Conservation (phyloP, 73 alveolate species). For the Paramecium caudatum region DNA sequence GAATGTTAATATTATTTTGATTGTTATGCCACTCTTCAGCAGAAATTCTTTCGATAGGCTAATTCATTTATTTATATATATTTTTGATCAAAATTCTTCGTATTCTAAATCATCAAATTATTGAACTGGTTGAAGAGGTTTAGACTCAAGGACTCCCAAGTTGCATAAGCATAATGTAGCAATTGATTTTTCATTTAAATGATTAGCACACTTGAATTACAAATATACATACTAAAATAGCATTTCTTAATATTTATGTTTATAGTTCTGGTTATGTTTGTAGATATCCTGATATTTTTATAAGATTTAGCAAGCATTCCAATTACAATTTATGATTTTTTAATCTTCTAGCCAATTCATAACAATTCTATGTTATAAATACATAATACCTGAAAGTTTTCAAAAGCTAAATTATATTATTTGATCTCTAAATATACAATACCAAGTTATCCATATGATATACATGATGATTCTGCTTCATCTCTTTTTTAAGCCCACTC, state of each 20-base stretch:
- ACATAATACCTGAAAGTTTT: neutral
- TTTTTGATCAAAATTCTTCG: slow-evolving; percentile 62
- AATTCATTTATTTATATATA: slow-evolving; percentile 28
- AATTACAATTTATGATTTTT: slow-evolving; percentile 51
- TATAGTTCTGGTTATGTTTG: neutral
- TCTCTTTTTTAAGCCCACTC: neutral
- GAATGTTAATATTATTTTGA: neutral
- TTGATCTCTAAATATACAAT: neutral
- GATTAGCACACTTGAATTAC: slow-evolving; percentile 54
- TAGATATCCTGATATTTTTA: slow-evolving; percentile 44
- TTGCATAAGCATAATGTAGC: slow-evolving; percentile 61
- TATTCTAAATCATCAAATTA: slow-evolving; percentile 57
- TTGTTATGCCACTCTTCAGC: slow-evolving; percentile 25
- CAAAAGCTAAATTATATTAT: neutral
- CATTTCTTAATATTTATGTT: slow-evolving; percentile 36
- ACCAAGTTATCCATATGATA: neutral
- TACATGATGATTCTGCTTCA: neutral
- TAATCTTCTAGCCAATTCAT: slow-evolving; percentile 67
- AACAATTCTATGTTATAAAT: slow-evolving; percentile 32
- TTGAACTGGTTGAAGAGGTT: slow-evolving; percentile 11
- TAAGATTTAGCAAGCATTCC: slow-evolving; percentile 51
- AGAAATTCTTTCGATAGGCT: neutral
- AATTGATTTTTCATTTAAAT: slow-evolving; percentile 4
- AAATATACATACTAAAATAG: neutral
- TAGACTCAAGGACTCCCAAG: slow-evolving; percentile 57